Percentiles rank a stretch among this genome's conserved stretches.
These are phyloP conservation scores for Harrya chromipes DNA, from an alignment of 768 basidiomycete genomes.

Conservation along the genomic window DNA sequence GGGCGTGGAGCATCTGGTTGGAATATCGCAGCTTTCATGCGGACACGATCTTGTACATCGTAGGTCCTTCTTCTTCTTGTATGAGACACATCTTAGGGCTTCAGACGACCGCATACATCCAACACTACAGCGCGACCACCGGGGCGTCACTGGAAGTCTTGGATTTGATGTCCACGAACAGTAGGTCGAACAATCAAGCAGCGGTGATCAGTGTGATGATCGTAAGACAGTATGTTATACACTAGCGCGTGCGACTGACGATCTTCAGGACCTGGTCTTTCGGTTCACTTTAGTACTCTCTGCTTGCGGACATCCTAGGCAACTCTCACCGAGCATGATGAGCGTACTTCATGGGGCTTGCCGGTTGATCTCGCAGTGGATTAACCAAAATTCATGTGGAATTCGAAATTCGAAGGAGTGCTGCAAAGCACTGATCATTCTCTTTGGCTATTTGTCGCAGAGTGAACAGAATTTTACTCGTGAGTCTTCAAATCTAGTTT, in stretches of 20 bases:
- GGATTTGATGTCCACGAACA: not conserved
- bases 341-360: constrained; percentile 20
- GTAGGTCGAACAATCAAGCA: not conserved
- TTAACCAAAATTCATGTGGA: constrained; percentile 20
- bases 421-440: constrained; percentile 27
- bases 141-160: constrained; percentile 1
- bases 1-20: constrained; percentile 65
- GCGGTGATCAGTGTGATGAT: constrained; percentile 26
- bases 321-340: constrained; percentile 16
- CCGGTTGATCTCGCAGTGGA: constrained; percentile 21
- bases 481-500: constrained; percentile 9
- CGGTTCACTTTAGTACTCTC: constrained; percentile 24
- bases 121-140: constrained; percentile 29
- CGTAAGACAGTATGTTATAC: constrained; percentile 15
- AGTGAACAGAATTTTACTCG: constrained; percentile 18
- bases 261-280: constrained; percentile 17
- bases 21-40: constrained; percentile 49
- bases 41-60: constrained; percentile 49
- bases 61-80: constrained; percentile 27
- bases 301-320: constrained; percentile 5
- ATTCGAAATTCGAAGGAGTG: constrained; percentile 29
- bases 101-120: constrained; percentile 56
- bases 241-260: constrained; percentile 2
- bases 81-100: constrained; percentile 2
- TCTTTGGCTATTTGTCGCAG: constrained; percentile 22